Evolutionary conservation across 176 grass and related monocot genomes (phyloP).

Genomic region (Secale cereale): DNA sequence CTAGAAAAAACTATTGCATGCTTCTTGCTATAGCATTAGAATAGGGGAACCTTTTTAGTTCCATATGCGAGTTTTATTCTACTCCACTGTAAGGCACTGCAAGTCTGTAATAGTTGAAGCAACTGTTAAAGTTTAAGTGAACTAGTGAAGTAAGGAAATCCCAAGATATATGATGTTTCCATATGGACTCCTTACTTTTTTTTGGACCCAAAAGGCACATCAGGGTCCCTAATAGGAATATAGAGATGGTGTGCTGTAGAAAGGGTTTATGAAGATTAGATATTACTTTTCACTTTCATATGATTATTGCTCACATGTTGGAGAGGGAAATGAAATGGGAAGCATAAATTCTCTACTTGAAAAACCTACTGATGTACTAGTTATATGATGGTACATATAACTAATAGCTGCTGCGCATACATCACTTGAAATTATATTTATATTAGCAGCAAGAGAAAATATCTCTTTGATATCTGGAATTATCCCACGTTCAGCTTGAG

Average conservation of each 20-base stretch:
- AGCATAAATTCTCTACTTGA: background rate
- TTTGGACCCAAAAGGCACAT: background rate
- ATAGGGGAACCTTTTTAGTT: background rate
- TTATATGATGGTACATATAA: background rate
- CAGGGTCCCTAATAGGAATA: background rate
- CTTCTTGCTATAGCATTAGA: background rate
- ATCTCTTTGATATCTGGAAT: background rate
- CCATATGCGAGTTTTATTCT: background rate
- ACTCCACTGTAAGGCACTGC: background rate
- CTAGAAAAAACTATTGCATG: background rate
- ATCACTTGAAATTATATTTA: background rate
- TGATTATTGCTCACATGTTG: background rate
- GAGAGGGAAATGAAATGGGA: background rate
- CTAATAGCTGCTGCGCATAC: background rate
- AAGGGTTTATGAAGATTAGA: background rate
- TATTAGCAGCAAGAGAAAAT: background rate
- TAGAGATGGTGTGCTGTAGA: background rate
- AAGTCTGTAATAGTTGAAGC: background rate
- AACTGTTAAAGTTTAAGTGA: background rate
- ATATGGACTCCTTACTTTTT: background rate
- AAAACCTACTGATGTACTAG: background rate
- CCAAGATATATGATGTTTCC: background rate
- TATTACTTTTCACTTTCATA: background rate
- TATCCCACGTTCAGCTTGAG: background rate
- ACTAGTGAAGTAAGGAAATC: background rate